Base-by-base conservation (phyloP, 164 flowering plant genomes). In the Aristolochia californica region DNA sequence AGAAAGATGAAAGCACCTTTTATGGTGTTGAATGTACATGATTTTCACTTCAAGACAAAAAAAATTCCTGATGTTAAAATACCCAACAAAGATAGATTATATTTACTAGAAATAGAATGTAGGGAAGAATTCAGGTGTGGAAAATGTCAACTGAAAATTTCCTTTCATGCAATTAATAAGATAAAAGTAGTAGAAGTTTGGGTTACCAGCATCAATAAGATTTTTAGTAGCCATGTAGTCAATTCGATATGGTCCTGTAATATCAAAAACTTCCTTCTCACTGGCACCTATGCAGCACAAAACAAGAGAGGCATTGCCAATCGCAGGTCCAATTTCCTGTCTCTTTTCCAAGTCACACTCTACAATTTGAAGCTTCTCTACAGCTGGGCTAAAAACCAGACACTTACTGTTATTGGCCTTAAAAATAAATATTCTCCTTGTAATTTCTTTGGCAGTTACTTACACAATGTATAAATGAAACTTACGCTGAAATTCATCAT, bases 221-320 rank as follows among this genome's bases (percentile, higher is more conserved):
- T 84, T 87, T 67, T 87, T 87, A 25, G 95, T 78, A 53, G 98
- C 98, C 68, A 40, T 72, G 65, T 77, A 93, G 69, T 93, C 98
- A 53, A 93, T 93, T 57, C 97, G 72, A 61, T 76, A 93, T 45
- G 98, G 98, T 58, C 98, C 98, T 24, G 94, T 85, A 48, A 93
- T 53, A 68, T 93, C 98, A 65, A 83, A 82, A 48, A 87, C 59
- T 60, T 93, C 98, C 77, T 93, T 93, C 75, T 93, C 98, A 53
- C 98, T 87, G 50, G 98, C 98, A 63, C 98, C 98, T 66, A 93
- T 88, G 83, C 97, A 87, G 75, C 97, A 93, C 62, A 89, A 60
- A 63, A 93, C 85, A 53, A 80, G 72, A 25, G 97, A 85, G 27
- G 97, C 86, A 60, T 77, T 83, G 43, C 87, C 87, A 30, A 93